phyloP scores from a whole-genome alignment of 192 early-diverging fungal species.

The Rhizophagus clarus region DNA sequence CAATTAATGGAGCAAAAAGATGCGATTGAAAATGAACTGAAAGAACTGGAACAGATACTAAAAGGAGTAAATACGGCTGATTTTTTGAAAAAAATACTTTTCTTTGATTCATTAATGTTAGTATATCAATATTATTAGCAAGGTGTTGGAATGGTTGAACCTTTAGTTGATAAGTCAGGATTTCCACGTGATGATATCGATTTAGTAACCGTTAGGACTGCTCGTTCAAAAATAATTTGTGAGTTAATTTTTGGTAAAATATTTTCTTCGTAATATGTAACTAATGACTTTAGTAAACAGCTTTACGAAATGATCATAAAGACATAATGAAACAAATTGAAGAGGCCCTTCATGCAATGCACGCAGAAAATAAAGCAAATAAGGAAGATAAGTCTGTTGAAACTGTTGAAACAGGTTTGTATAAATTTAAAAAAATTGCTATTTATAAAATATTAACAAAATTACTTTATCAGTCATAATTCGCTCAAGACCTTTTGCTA shows the following conservation, averaged over 20 bases:
- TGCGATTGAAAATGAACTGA: slow-evolving; percentile 45
- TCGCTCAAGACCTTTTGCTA: slow-evolving; percentile 45
- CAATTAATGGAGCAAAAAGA: slow-evolving; percentile 54
- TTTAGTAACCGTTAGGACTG: slow-evolving; percentile 48
- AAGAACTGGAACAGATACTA: slow-evolving; percentile 42
- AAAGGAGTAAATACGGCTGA: slow-evolving; percentile 33
- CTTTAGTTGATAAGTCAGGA: slow-evolving; percentile 48
- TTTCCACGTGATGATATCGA: slow-evolving; percentile 60
- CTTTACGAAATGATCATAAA: slow-evolving; percentile 54
- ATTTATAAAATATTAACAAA: neutral
- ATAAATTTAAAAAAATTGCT: neutral
- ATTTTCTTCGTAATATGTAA: neutral
- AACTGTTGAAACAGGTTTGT: neutral
- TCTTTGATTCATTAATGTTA: neutral
- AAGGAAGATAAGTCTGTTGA: neutral
- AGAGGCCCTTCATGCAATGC: slow-evolving; percentile 46
- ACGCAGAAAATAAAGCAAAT: slow-evolving; percentile 42
- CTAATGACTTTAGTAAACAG: slow-evolving; percentile 22
- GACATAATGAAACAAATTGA: slow-evolving; percentile 55
- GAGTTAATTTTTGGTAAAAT: neutral
- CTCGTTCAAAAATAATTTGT: slow-evolving; percentile 42
- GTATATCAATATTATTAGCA: slow-evolving; percentile 31
- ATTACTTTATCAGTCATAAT: neutral
- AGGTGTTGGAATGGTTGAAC: slow-evolving; percentile 52
- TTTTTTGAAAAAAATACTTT: neutral